phyloP scores from a whole-genome alignment of 805 yeast species.

The Yarrowia porcina region DNA sequence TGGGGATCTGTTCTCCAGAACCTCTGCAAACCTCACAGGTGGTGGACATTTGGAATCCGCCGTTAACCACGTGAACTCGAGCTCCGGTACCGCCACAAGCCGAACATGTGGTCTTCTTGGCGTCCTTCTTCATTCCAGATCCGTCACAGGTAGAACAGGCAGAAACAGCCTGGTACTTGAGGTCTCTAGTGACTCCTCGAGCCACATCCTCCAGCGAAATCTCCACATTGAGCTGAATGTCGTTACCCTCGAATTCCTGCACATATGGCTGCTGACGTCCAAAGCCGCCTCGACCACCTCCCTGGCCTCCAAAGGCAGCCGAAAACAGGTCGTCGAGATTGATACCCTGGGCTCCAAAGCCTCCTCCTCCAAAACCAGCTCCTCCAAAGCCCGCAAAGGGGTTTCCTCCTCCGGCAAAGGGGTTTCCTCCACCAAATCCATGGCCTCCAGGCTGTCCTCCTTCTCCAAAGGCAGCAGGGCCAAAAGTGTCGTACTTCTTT shows the following conservation, averaged over 20 bases:
- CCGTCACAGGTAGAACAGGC: constrained; percentile 80
- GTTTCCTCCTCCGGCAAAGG: constrained; percentile 46
- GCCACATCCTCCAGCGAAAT: constrained; percentile 83
- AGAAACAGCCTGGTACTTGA: constrained; percentile 70
- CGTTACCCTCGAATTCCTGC: constrained; percentile 84
- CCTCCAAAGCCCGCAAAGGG: constrained; percentile 51
- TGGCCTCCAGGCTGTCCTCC: constrained; percentile 37
- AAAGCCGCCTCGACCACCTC: constrained; percentile 40
- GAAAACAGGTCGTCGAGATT: constrained; percentile 36
- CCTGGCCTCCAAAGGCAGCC: constrained; percentile 41
- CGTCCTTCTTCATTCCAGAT: constrained; percentile 75
- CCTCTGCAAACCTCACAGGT: constrained; percentile 89
- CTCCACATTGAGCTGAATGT: constrained; percentile 72
- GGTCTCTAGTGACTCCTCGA: constrained; percentile 64
- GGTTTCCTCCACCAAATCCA: constrained; percentile 48
- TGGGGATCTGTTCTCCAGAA: constrained; percentile 71
- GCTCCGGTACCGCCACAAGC: constrained; percentile 94
- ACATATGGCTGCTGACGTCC: constrained; percentile 48
- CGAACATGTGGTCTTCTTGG: constrained; percentile 71
- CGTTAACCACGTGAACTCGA: constrained; percentile 75
- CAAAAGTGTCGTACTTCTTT: constrained; percentile 87
- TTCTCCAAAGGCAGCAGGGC: constrained; percentile 76
- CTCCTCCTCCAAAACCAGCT: constrained; percentile 43
- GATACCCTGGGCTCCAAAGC: constrained; percentile 42
- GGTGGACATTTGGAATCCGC: constrained; percentile 95